Percentiles rank a stretch among this genome's conserved stretches.
Conservation (phyloP, 2,329 filamentous ascomycete species). For the Simplicillium sp. region DNA sequence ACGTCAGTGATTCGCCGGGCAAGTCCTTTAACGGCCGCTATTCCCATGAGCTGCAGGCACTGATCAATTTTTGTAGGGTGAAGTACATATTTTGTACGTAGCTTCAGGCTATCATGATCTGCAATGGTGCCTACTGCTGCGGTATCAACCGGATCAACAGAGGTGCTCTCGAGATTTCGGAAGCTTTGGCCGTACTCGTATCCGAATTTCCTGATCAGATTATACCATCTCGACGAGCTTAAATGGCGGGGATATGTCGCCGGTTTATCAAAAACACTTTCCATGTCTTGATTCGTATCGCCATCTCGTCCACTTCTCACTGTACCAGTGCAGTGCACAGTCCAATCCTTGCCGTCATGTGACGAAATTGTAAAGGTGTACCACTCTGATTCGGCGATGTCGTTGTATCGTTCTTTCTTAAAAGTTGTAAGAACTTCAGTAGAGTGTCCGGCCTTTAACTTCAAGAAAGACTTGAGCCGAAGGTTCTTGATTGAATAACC, state of each 20-base stretch:
- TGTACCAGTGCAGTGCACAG: slow-evolving; percentile 17
- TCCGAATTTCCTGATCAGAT: slow-evolving; percentile 16
- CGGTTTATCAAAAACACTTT: not conserved
- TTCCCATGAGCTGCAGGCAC: slow-evolving; percentile 1
- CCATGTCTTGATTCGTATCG: not conserved
- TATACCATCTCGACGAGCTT: not conserved
- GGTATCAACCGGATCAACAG: not conserved
- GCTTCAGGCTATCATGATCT: not conserved
- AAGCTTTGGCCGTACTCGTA: slow-evolving; percentile 20
- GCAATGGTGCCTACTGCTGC: not conserved
- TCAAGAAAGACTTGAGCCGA: slow-evolving; percentile 15
- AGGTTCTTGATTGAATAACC: slow-evolving; percentile 17
- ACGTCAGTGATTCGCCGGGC: not conserved
- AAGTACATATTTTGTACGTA: not conserved
- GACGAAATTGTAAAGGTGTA: slow-evolving; percentile 20
- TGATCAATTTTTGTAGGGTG: slow-evolving; percentile 1
- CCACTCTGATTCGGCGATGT: slow-evolving; percentile 11
- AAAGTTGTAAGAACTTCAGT: slow-evolving; percentile 20
- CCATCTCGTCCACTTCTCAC: slow-evolving; percentile 5
- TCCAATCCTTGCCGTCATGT: slow-evolving; percentile 15
- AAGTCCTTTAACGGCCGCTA: not conserved
- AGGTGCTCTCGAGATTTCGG: slow-evolving; percentile 4
- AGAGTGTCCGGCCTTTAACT: slow-evolving; percentile 14
- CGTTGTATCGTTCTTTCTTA: slow-evolving; percentile 10
- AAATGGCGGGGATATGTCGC: not conserved